phyloP scores from a whole-genome alignment of 2,329 filamentous ascomycete species.

The Ophiostoma ips region DNA sequence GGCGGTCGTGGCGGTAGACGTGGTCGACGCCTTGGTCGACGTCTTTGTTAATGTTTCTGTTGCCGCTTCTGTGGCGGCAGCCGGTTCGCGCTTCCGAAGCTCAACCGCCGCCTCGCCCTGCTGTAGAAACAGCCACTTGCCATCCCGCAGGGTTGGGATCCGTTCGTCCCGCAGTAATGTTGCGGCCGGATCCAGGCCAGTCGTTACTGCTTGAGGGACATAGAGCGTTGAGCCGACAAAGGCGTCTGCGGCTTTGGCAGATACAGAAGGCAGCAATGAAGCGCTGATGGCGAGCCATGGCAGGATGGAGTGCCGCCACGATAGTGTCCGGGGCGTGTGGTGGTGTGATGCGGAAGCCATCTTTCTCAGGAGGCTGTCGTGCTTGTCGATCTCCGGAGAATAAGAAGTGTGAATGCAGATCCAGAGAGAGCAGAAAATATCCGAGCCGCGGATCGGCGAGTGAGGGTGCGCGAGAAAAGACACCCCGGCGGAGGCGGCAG shows the following conservation, averaged over 20 bases:
- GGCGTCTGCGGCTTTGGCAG: conserved; percentile 6
- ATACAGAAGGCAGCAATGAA: conserved; percentile 13
- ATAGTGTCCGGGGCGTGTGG: conserved; percentile 16
- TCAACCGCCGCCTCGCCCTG: conserved; percentile 20
- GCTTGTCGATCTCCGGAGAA: conserved; percentile 4
- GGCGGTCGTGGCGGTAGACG: no score
- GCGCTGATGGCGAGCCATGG: conserved; percentile 16
- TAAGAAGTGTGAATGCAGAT: not conserved
- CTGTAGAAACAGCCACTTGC: conserved; percentile 25
- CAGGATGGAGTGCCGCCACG: conserved; percentile 17
- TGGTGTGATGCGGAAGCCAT: conserved; percentile 8
- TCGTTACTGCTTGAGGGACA: conserved; percentile 12
- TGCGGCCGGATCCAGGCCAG: conserved; percentile 15
- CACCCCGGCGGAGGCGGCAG: no score
- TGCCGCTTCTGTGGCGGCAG: no score
- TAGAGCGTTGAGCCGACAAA: conserved; percentile 9
- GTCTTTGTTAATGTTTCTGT: not conserved
- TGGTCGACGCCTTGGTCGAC: conserved; percentile 7
- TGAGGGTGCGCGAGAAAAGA: no score
- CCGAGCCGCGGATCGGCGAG: no score
- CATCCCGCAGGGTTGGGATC: conserved; percentile 21
- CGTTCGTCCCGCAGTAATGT: conserved; percentile 24
- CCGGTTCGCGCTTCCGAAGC: conserved; percentile 11
- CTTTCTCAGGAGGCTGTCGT: not conserved
- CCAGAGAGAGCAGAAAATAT: not conserved